phyloP scores from a whole-genome alignment of 2,329 filamentous ascomycete genomes.

The Atkinsonella hypoxylon region DNA sequence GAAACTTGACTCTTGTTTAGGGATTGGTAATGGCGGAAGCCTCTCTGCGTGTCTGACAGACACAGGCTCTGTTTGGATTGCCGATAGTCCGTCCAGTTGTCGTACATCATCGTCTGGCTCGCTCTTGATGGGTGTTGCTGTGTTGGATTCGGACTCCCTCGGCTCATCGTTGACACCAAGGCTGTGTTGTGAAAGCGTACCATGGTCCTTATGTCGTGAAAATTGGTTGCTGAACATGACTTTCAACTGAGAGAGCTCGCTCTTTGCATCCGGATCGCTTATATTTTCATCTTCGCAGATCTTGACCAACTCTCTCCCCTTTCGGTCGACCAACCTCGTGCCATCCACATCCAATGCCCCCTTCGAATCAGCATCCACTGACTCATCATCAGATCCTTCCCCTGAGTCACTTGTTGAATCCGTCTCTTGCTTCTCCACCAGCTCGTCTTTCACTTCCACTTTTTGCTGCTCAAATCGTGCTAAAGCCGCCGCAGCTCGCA shows the following conservation, averaged over 20 bases:
- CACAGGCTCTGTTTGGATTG: neutral
- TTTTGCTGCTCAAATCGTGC: conserved; percentile 55
- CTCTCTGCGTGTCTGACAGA: neutral
- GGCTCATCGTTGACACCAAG: neutral
- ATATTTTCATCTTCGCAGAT: conserved; percentile 59
- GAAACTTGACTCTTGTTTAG: neutral
- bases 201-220: conserved; percentile 9
- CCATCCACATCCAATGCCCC: conserved; percentile 55
- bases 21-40: neutral
- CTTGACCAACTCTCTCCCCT: conserved; percentile 57
- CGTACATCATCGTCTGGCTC: neutral
- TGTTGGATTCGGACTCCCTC: neutral
- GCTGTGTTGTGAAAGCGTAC: neutral
- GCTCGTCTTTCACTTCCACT: conserved; percentile 19
- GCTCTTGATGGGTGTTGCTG: neutral
- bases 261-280: conserved; percentile 30
- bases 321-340: conserved; percentile 48
- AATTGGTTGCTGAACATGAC: conserved; percentile 18
- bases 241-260: conserved; percentile 54
- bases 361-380: conserved; percentile 28
- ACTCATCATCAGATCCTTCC: conserved; percentile 29
- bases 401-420: conserved; percentile 36
- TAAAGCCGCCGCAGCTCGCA: conserved; percentile 65
- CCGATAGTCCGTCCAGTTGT: neutral
- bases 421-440: conserved; percentile 14